Base-by-base conservation (phyloP, 169 alveolate genomes). In the Babesia divergens region DNA sequence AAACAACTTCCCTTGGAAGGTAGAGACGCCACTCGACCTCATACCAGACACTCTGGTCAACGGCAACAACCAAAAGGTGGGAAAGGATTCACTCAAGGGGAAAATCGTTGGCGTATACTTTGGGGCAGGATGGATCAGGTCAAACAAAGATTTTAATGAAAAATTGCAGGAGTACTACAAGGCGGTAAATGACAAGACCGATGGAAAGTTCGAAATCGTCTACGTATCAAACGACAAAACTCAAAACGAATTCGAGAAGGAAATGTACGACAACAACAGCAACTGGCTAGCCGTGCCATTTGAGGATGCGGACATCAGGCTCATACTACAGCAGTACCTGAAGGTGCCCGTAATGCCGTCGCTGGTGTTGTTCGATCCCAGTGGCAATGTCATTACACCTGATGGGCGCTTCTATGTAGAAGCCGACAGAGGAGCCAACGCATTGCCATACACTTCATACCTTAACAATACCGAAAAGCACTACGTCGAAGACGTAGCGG, bases 1-100 rank as follows among this genome's bases (percentile, higher is more conserved):
- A 16, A 80, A 70, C 50, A 59, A 70, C 70, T 80, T 54, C 80
- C 88, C 88, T 8, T 80, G 88, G 88, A 69, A 44, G 46, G 55
- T 66, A 5, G 81, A 55, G n/a, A 60, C 47, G 35, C 50, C 70
- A 8, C 51, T 80, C 53, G 84, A 80, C 58, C 52, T 69, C 28
- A 22, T 80, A 11, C 84, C 84, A 31, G 84, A 80, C 31, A 65
- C 64, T 1, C 56, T 80, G 58, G 62, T 60, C 20, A 59, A 70
- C 55, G 65, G 71, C 18, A 58, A 70, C 29, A 80, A 80, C 55
- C 60, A 80, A 31, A 34, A 49, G 51, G 84, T 80, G 29, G 62
- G 70, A 28, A 65, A 62, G 62, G 51, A 60, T 20, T 34, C 56
- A 9, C 71, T 80, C 34, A 47, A 71, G 49, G 84, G 84, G 35